phyloP scores from a whole-genome alignment of 208 protist genomes.

The Acanthamoeba castellanii region DNA sequence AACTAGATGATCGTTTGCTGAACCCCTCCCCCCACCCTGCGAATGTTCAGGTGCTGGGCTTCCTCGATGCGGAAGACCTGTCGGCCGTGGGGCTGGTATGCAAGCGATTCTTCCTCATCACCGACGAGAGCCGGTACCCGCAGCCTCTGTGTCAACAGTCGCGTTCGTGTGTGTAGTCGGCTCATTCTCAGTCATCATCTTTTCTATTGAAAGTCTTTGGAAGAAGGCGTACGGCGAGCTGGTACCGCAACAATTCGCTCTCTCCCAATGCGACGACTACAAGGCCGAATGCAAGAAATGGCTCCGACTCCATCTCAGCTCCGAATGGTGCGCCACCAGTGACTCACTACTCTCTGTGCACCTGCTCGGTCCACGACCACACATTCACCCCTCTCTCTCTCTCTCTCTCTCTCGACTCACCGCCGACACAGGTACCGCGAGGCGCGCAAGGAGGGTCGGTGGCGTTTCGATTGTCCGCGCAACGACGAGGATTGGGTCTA shows the following conservation, averaged over 20 bases:
- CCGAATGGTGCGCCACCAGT: neutral
- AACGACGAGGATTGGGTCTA: constrained; percentile 6
- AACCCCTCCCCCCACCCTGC: neutral
- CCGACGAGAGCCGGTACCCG: neutral
- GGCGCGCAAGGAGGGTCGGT: neutral
- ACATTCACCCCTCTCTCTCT: no score
- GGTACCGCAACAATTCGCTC: neutral
- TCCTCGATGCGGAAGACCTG: neutral
- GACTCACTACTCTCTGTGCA: neutral
- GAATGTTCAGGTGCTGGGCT: neutral
- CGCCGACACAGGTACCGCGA: neutral
- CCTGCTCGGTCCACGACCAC: neutral
- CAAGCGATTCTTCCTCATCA: neutral
- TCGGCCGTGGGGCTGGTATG: neutral
- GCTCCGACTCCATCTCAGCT: neutral
- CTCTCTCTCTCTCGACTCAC: no score
- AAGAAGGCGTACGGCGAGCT: neutral
- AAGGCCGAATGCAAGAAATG: neutral
- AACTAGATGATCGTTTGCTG: neutral
- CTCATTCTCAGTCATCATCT: no score
- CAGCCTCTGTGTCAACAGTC: no score
- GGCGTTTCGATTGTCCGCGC: neutral
- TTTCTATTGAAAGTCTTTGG: neutral
- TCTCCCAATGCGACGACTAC: neutral
- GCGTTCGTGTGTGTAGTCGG: no score